phyloP scores from a whole-genome alignment of 495 filamentous ascomycete species.

The Penicilliopsis zonata region DNA sequence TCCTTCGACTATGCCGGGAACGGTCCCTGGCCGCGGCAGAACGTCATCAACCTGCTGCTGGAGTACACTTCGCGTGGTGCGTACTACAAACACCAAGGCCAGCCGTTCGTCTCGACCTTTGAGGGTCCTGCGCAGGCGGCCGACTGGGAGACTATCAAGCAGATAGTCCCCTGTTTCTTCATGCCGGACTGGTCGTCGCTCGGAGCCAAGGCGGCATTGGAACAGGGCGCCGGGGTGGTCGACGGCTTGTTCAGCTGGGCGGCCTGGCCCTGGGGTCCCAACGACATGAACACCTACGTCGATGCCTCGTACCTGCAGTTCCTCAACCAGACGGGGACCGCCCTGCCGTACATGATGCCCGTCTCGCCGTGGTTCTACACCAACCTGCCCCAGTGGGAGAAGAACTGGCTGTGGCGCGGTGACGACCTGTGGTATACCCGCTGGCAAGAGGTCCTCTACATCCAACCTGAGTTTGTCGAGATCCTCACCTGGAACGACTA shows the following conservation, averaged over 20 bases:
- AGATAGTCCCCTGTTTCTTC: slow-evolving; percentile 37
- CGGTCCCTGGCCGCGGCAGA: slow-evolving; percentile 36
- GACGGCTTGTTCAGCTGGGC: slow-evolving; percentile 61
- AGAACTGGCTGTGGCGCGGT: slow-evolving; percentile 64
- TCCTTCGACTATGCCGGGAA: slow-evolving; percentile 55
- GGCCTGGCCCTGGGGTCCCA: slow-evolving; percentile 55
- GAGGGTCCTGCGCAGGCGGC: slow-evolving; percentile 44
- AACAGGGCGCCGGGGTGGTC: slow-evolving; percentile 25
- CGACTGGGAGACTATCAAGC: slow-evolving; percentile 47
- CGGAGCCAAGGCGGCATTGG: slow-evolving; percentile 23
- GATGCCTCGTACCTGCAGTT: slow-evolving; percentile 33
- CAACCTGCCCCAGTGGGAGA: slow-evolving; percentile 53
- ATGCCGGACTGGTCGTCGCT: slow-evolving; percentile 53
- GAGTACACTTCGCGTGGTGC: slow-evolving; percentile 32
- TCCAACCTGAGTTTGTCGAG: slow-evolving; percentile 55
- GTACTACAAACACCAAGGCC: slow-evolving; percentile 39
- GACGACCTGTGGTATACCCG: slow-evolving; percentile 64
- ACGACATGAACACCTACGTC: slow-evolving; percentile 35
- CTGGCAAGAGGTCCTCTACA: slow-evolving; percentile 53
- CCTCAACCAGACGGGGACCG: slow-evolving; percentile 32
- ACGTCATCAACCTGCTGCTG: slow-evolving; percentile 43
- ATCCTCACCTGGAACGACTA: slow-evolving; percentile 62
- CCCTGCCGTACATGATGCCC: slow-evolving; percentile 69
- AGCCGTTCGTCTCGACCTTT: slow-evolving; percentile 59
- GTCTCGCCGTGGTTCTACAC: slow-evolving; percentile 72